Percentiles rank a stretch among this genome's conserved stretches.
Evolutionary conservation across 208 protist species (phyloP).

Genomic region (Leptomonas seymouri): DNA sequence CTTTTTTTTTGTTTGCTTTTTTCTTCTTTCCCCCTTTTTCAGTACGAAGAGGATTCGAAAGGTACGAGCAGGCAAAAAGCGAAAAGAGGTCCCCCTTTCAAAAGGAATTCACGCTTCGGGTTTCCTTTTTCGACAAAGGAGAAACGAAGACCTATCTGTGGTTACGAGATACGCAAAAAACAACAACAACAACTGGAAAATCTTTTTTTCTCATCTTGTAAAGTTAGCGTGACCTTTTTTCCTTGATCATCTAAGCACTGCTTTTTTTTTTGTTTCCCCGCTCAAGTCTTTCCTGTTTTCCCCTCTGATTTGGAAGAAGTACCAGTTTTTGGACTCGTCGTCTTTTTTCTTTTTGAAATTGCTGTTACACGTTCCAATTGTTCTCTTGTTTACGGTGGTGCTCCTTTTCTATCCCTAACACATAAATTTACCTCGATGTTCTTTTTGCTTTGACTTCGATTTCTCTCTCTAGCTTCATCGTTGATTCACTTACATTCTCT

Average conservation of each 20-base stretch:
- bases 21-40: slow-evolving; percentile 26
- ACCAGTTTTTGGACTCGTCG: not conserved
- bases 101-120: not conserved
- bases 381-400: not conserved
- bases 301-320: slow-evolving; percentile 2
- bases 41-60: not conserved
- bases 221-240: not conserved
- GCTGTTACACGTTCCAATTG: not conserved
- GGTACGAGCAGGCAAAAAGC: not conserved
- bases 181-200: too few relatives aligned
- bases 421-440: not conserved
- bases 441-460: too few relatives aligned
- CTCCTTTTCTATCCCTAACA: slow-evolving; percentile 3
- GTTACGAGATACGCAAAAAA: not conserved
- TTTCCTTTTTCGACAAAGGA: not conserved
- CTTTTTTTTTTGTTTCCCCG: slow-evolving; percentile 2
- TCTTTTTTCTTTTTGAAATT: not conserved
- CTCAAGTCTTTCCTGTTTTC: not conserved
- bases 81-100: not conserved
- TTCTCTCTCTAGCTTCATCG: too few relatives aligned
- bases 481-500: not conserved
- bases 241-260: not conserved
- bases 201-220: not conserved
- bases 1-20: slow-evolving; percentile 13
- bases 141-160: too few relatives aligned